Evolutionary conservation across 306 rosid species (phyloP).

Genomic region (Phaseolus lunatus): DNA sequence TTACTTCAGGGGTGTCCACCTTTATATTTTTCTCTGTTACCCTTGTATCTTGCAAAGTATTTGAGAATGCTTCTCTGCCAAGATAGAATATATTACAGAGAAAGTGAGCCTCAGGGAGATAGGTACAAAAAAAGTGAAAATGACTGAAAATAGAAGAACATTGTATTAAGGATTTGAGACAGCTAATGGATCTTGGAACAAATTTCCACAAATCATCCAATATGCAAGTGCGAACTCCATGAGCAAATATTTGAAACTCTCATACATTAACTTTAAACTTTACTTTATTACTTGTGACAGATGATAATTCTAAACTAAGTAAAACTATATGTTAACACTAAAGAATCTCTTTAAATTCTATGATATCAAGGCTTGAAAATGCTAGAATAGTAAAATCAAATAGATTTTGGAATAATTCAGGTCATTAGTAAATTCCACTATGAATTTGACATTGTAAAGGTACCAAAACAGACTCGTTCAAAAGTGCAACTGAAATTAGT

Average conservation of each 20-base stretch:
- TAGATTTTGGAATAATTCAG: conserved; percentile 25
- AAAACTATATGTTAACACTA: conserved; percentile 10
- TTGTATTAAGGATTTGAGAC: conserved; percentile 13
- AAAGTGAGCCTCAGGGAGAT: conserved; percentile 23
- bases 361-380: conserved; percentile 21
- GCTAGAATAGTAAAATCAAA: conserved; percentile 28
- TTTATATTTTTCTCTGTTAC: conserved; percentile 40
- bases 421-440: conserved; percentile 28
- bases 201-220: conserved; percentile 41
- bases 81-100: conserved; percentile 32
- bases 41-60: conserved; percentile 49
- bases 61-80: conserved; percentile 53
- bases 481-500: conserved; percentile 18
- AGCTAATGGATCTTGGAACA: conserved; percentile 6
- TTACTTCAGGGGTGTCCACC: conserved; percentile 44
- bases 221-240: conserved; percentile 8
- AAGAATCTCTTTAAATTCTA: conserved; percentile 24
- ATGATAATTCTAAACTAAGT: conserved; percentile 5
- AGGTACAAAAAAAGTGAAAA: conserved; percentile 16
- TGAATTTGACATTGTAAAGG: conserved; percentile 35
- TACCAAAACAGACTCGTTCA: conserved; percentile 17
- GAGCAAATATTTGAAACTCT: conserved; percentile 43
- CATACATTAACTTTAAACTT: conserved; percentile 22
- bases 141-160: conserved; percentile 26
- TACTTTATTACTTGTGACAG: conserved; percentile 26